These are phyloP conservation scores for Clavaria fumosa DNA, from an alignment of 768 basidiomycete genomes.

Conservation along the genomic window DNA sequence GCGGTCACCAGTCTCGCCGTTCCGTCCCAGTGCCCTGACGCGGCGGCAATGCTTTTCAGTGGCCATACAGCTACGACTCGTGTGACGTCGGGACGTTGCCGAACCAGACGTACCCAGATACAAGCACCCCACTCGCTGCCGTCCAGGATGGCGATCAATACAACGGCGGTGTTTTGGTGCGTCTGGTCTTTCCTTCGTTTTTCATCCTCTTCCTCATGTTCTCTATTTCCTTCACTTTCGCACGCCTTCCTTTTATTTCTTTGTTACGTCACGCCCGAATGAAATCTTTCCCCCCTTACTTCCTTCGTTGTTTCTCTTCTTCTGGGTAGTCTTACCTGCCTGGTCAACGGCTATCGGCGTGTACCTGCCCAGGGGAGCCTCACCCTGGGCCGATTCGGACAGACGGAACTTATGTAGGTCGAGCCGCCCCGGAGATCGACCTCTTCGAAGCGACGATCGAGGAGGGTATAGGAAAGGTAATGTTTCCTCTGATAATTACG, in stretches of 20 bases:
- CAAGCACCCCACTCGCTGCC: constrained; percentile 29
- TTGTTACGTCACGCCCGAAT: no score
- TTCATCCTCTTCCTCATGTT: no score
- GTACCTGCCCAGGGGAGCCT: constrained; percentile 28
- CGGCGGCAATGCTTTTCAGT: constrained; percentile 17
- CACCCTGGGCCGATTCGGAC: constrained; percentile 26
- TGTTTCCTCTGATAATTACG: neutral
- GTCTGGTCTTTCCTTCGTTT: constrained; percentile 6
- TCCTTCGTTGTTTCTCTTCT: neutral
- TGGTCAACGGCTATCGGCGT: constrained; percentile 34
- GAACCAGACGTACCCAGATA: constrained; percentile 59
- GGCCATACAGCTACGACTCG: constrained; percentile 55
- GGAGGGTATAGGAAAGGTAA: constrained; percentile 16
- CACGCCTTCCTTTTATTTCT: no score
- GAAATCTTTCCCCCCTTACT: no score
- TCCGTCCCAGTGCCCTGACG: neutral
- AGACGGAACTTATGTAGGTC: constrained; percentile 46
- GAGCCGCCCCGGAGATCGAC: constrained; percentile 58
- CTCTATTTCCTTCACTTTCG: no score
- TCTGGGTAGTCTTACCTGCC: constrained; percentile 46
- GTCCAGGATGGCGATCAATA: constrained; percentile 24
- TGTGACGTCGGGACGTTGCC: constrained; percentile 70
- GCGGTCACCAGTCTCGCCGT: constrained; percentile 8
- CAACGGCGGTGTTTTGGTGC: constrained; percentile 24
- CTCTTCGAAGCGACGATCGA: constrained; percentile 40